Base-by-base conservation (phyloP, 2,329 filamentous ascomycete species). In the Pseudocercospora fuligena region DNA sequence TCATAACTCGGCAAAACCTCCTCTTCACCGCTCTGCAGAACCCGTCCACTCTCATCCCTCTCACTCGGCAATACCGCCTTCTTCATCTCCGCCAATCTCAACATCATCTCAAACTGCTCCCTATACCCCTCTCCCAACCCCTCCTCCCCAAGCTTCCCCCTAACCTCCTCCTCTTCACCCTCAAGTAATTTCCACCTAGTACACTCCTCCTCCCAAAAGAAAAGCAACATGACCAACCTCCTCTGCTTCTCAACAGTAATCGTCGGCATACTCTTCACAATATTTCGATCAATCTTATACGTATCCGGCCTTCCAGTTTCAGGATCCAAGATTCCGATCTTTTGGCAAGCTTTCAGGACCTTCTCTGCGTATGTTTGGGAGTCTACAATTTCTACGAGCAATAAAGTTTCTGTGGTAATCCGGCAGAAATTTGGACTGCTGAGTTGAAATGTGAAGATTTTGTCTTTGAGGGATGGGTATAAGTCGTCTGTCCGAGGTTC, bases 161-260 rank as follows among this genome's bases (percentile, higher is more conserved):
- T 9, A 21, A 67, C 21, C 54, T 67, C 67, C 14, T 27, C 40
- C 47, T 67, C 67, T 49, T 69, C 67, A 1, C 7, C 16, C 12
- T 51, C 33, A 16, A 69, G 56, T 29, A 66, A 56, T 19, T 56
- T 49, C 67, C 65, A 67, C 8, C 67, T 36, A 36, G 36, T 59
- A 25, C 63, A 21, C 57, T 69, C 67, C 51, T 67, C 67, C 58
- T 67, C 65, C 67, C 65, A 69, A 36, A 67, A 69, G 59, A 69
- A 69, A 40, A 69, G 62, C 59, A 69, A 47, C 61, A 64, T 69
- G 14, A 69, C 62, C 65, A 67, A 47, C 49, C 60, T 60, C 51
- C 65, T 60, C 61, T 69, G 65, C 63, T 66, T 67, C 60, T 47
- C 43, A 9, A 67, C 60, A 27, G 61, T 61, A 19, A 69, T 60